A percentile compares a stretch with the other conserved stretches of the same genome.
phyloP scores from a whole-genome alignment of 2,329 filamentous ascomycete species.

The Alternaria incomplexa region DNA sequence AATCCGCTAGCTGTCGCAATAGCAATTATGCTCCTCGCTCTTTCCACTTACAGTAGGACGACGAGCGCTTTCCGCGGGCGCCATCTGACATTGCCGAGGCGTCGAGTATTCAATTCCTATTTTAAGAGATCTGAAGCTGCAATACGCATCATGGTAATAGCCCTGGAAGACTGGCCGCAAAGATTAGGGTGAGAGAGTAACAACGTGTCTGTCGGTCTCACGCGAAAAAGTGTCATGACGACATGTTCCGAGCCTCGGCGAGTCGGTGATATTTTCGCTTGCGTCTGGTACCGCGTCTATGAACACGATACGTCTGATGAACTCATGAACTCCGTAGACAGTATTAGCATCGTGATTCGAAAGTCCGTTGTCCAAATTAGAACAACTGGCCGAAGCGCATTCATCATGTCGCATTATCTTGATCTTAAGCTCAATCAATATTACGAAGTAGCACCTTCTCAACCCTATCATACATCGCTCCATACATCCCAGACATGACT shows the following conservation, averaged over 20 bases:
- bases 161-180: not conserved
- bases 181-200: not conserved
- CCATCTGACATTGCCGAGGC: conserved; percentile 60
- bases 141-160: conserved; percentile 16
- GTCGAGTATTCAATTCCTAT: conserved; percentile 34
- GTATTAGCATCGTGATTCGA: not conserved
- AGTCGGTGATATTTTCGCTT: conserved; percentile 3
- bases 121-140: conserved; percentile 6
- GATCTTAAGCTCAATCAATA: not conserved
- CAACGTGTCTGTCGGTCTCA: not conserved
- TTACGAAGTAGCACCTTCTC: not conserved
- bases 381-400: not conserved
- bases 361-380: not conserved
- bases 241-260: conserved; percentile 14
- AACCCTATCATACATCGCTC: not conserved
- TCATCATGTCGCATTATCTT: not conserved
- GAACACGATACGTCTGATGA: not conserved
- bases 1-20: not conserved
- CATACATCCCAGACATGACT: not conserved
- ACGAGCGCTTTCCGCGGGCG: conserved; percentile 50
- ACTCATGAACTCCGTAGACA: not conserved
- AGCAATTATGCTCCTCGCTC: not conserved
- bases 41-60: conserved; percentile 54
- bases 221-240: conserved; percentile 14
- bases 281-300: not conserved